Conservation (phyloP, 768 basidiomycete genomes). For the Clathrus columnatus region DNA sequence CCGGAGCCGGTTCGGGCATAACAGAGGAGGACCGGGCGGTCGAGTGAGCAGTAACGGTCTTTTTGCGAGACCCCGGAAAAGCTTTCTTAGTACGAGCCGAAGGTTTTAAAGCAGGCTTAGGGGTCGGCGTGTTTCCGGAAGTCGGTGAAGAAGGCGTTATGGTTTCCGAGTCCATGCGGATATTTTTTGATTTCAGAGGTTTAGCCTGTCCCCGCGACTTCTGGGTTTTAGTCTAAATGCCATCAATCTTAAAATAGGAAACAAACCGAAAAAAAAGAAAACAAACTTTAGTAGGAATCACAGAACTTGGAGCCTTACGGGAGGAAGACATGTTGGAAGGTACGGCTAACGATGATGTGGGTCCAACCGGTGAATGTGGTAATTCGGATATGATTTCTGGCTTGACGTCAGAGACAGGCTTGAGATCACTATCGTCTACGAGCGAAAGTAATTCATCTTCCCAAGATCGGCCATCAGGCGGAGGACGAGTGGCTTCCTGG, state of each 20-base stretch:
- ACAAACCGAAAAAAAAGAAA: no score
- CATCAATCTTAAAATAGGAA: not conserved
- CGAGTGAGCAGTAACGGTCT: not conserved
- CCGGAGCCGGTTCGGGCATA: conserved; percentile 8
- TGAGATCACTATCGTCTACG: not conserved
- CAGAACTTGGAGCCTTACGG: not conserved
- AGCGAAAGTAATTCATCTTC: conserved; percentile 9
- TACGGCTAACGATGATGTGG: no score
- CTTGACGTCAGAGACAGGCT: not conserved
- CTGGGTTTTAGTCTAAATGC: not conserved
- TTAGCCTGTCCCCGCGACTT: not conserved
- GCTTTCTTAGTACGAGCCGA: not conserved
- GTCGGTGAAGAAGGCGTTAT: not conserved
- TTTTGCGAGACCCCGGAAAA: not conserved
- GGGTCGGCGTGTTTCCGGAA: not conserved
- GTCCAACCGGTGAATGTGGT: not conserved
- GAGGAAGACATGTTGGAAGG: not conserved
- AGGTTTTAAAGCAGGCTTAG: not conserved
- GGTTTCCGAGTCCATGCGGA: not conserved
- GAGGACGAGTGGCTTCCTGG: not conserved
- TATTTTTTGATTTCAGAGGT: not conserved
- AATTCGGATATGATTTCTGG: not conserved
- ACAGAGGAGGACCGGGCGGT: not conserved
- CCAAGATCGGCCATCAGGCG: not conserved
- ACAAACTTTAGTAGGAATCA: not conserved